These are phyloP conservation scores for Xylariaceae sp. DNA, from an alignment of 2,329 filamentous ascomycete species.

Conservation along the genomic window DNA sequence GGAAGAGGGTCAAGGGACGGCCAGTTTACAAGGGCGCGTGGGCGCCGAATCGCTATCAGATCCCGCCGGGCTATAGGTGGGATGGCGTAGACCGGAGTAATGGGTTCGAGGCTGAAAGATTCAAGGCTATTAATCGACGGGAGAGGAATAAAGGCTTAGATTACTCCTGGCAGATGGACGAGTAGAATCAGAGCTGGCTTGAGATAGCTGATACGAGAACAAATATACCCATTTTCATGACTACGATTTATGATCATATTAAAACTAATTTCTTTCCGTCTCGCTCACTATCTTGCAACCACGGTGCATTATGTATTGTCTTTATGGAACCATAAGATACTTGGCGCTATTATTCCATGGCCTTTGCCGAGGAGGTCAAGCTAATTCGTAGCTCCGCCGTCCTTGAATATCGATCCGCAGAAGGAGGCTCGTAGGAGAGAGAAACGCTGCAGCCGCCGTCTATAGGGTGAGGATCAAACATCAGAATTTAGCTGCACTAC, in stretches of 20 bases:
- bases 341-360: neutral
- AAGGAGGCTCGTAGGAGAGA: neutral
- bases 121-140: constrained; percentile 82
- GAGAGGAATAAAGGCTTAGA: constrained; percentile 80
- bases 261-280: neutral
- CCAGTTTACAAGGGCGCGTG: constrained; percentile 81
- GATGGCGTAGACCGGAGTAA: constrained; percentile 95
- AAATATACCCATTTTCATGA: constrained; percentile 24
- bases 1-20: constrained; percentile 50
- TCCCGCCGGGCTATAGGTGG: constrained; percentile 91
- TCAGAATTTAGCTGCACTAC: neutral
- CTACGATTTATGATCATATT: neutral
- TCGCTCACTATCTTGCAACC: neutral
- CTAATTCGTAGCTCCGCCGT: neutral
- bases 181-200: constrained; percentile 54
- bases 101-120: constrained; percentile 92
- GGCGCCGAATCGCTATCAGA: constrained; percentile 91
- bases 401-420: neutral
- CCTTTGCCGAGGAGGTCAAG: neutral
- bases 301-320: constrained; percentile 18
- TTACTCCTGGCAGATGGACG: constrained; percentile 97
- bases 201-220: constrained; percentile 4
- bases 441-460: neutral
- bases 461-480: neutral
- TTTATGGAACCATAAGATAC: constrained; percentile 2